Base-by-base conservation (phyloP, 202 grass and related monocot species). In the Zizania palustris region DNA sequence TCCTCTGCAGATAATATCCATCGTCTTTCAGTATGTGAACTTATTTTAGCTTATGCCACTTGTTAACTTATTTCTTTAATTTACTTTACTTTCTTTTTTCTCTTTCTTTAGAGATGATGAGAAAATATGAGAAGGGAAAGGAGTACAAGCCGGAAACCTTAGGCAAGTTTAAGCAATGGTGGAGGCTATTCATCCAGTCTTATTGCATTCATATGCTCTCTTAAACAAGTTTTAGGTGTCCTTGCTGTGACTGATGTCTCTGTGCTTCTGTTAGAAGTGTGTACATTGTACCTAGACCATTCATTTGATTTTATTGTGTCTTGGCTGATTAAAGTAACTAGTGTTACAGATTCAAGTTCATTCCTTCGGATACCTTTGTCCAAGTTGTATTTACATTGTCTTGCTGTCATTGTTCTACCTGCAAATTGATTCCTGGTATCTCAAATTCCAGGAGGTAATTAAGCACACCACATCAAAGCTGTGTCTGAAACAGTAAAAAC, bases 1-100 rank as follows among this genome's bases (percentile, higher is more conserved):
- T 80, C 59, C 58, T 84, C 81, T 72, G 83, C 63, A 51, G 71
- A 81, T 65, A 65, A 68, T 84, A 79, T 74, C 86, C 90, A 89
- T 89, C 83, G 72, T 83, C 69, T 89, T 89, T 81, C 65, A 40
- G 48, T 22, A 54, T 84, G 76, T 88, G 83, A 59, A 77, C 84
- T 83, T 75, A 62, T 67, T 76, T 73, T 75, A 87, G 71, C 49
- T 46, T 88, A 71, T 80, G 76, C 34, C 71, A 76, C 77, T 69
- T 55, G 37, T 84, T 80, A 73, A 79, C 81, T 68, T 71, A 45
- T 90, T 84, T 83, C 57, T 90, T 72, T 77, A 50, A 54, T 64
- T 53, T 56, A 73, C 42, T 80, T 72, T 39, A 2, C 61, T 82
- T 82, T 9, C 35, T 0, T 18, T 45, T 6, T 13, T 22, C 18